Base-by-base conservation (phyloP, 169 alveolate genomes). In the Eimeria maxima region DNA sequence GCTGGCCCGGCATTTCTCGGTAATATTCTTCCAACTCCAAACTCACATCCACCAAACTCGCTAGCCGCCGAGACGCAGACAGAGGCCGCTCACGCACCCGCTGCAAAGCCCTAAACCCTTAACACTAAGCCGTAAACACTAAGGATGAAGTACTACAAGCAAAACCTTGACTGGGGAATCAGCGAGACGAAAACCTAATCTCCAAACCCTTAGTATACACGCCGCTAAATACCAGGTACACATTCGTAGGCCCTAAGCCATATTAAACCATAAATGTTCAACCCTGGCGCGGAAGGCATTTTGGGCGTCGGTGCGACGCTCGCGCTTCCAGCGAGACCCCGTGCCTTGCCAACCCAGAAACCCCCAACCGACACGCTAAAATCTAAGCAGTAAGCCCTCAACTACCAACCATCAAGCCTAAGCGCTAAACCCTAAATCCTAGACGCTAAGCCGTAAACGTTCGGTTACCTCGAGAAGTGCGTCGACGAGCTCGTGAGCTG, bases 281-380 rank as follows among this genome's bases (percentile, higher is more conserved):
- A 67, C 78, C 78, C 78, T 67, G 0, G 8, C 13, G 33, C 1
- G 38, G 33, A n/a, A 29, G 38, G 0, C 1, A 33, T 33, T 33
- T 33, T 33, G 38, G 38, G 38, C 38, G 38, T 33, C 1, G 38
- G 38, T 33, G 38, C 38, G 1, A 33, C 38, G 38, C 38, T 33
- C 38, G 38, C 38, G 38, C 38, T 33, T 33, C 38, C 38, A 33
- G 0, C 38, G 38, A 1, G 38, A 33, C 38, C 38, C 1, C 50
- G 50, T 29, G 29, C 50, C 13, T 11, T 18, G 13, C 29, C 22
- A 73, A 73, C 50, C 20, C 47, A 8, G 11, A n/a, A 22, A 0
- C 86, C 86, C 24, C n/a, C 10, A 74, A 45, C 86, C 86, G 10
- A 42, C n/a, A 74, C 86, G 57, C 86, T 27, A 74, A 74, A 74